These are phyloP conservation scores for Diaporthe citriasiana DNA, from an alignment of 2,329 filamentous ascomycete species.

Conservation along the genomic window DNA sequence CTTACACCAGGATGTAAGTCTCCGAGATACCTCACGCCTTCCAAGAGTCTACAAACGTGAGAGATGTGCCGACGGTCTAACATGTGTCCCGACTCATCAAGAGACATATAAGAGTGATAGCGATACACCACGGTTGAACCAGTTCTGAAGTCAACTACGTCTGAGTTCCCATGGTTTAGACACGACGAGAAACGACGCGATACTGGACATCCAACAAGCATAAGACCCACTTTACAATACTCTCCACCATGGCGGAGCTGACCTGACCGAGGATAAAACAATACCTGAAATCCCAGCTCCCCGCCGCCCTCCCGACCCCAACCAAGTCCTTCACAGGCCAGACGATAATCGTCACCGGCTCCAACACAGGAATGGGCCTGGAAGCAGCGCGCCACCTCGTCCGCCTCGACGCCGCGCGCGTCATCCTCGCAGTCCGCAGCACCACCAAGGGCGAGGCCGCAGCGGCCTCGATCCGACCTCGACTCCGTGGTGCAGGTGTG, in stretches of 20 bases:
- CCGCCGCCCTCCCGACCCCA: not conserved
- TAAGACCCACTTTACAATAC: too few relatives aligned
- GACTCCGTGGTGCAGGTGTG: conserved; percentile 35
- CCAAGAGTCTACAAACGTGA: not conserved
- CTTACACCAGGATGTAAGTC: not conserved
- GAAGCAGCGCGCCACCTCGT: conserved; percentile 55
- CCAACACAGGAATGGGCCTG: conserved; percentile 57
- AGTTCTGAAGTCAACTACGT: too few relatives aligned
- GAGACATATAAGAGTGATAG: not conserved
- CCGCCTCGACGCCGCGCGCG: conserved; percentile 52
- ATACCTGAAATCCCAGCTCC: conserved; percentile 20
- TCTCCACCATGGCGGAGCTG: not conserved
- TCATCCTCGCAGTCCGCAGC: conserved; percentile 56
- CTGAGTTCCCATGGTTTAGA: not conserved
- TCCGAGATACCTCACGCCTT: not conserved
- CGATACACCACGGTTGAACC: not conserved
- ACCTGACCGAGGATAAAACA: conserved; percentile 1
- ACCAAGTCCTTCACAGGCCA: conserved; percentile 42
- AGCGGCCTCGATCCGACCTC: conserved; percentile 50
- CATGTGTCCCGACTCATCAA: not conserved
- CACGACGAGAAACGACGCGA: not conserved
- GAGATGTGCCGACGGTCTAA: conserved; percentile 8
- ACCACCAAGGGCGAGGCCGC: conserved; percentile 55
- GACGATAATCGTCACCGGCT: conserved; percentile 56
- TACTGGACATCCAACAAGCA: not conserved